Percentiles rank a stretch among this genome's conserved stretches.
These are phyloP conservation scores for Fusarium poae DNA, from an alignment of 2,329 filamentous ascomycete genomes.

Conservation along the genomic window DNA sequence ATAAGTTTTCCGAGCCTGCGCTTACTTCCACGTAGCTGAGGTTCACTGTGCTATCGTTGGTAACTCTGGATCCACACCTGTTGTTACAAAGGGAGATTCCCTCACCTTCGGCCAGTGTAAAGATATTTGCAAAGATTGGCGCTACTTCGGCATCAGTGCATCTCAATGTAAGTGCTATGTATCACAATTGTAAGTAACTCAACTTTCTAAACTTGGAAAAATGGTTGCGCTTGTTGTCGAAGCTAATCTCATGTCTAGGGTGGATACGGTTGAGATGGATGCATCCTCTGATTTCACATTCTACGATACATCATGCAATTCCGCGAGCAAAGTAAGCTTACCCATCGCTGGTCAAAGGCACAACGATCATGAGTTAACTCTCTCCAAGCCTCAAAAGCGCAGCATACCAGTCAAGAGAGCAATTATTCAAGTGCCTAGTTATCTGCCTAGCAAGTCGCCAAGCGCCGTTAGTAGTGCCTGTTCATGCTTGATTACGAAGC, in stretches of 20 bases:
- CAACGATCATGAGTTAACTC: too few relatives aligned
- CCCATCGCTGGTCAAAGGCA: too few relatives aligned
- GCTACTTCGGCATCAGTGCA: background rate
- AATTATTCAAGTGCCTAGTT: background rate
- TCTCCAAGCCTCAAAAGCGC: background rate
- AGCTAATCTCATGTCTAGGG: background rate
- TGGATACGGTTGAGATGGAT: background rate
- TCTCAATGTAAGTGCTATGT: background rate
- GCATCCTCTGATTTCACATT: background rate
- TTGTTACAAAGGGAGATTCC: background rate
- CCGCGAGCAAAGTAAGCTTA: background rate
- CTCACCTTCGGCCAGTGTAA: background rate
- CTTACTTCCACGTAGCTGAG: background rate
- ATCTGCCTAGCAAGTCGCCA: background rate
- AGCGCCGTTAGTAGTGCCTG: conserved; percentile 7
- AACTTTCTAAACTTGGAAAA: too few relatives aligned
- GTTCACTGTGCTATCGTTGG: background rate
- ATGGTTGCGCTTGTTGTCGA: too few relatives aligned
- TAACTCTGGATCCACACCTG: background rate
- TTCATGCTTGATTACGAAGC: background rate
- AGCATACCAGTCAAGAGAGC: background rate
- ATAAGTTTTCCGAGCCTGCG: rapidly evolving
- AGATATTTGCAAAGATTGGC: background rate
- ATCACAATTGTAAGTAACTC: background rate
- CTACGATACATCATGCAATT: background rate